These are phyloP conservation scores for Neoscytalidium dimidiatum DNA, from an alignment of 2,329 filamentous ascomycete genomes.

Conservation along the genomic window DNA sequence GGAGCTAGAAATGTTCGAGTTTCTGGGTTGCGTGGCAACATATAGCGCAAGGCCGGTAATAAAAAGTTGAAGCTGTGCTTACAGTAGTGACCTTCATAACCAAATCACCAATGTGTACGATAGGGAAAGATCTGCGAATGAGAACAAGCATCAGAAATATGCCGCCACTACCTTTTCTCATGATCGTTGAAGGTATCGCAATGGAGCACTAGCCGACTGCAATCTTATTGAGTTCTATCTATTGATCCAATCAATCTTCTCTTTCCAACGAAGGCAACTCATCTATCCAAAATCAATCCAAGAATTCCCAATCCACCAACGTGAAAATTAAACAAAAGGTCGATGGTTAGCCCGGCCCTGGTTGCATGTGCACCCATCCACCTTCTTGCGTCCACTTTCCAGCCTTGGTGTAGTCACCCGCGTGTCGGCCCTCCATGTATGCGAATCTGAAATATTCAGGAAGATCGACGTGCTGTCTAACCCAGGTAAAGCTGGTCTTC, in stretches of 20 bases:
- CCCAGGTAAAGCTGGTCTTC: constrained; percentile 60
- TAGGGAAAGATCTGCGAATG: not conserved
- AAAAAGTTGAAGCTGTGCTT: not conserved
- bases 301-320: not conserved
- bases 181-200: not conserved
- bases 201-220: too few species aligned
- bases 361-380: constrained; percentile 66
- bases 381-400: constrained; percentile 68
- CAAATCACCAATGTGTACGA: not conserved
- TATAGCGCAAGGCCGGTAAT: not conserved
- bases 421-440: constrained; percentile 66
- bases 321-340: not conserved
- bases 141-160: not conserved
- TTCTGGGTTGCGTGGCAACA: not conserved
- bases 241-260: not conserved
- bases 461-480: constrained; percentile 39
- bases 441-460: constrained; percentile 79
- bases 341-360: constrained; percentile 51
- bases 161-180: not conserved
- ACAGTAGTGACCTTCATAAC: not conserved
- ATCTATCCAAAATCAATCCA: not conserved
- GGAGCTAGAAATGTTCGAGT: not conserved
- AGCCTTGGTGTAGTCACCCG: constrained; percentile 74
- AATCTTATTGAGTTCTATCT: not conserved
- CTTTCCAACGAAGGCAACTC: not conserved